Percentiles rank a stretch among this genome's conserved stretches.
These are phyloP conservation scores for Pneumocystis carinii DNA, from an alignment of 1,139 yeast genomes.

Conservation along the genomic window DNA sequence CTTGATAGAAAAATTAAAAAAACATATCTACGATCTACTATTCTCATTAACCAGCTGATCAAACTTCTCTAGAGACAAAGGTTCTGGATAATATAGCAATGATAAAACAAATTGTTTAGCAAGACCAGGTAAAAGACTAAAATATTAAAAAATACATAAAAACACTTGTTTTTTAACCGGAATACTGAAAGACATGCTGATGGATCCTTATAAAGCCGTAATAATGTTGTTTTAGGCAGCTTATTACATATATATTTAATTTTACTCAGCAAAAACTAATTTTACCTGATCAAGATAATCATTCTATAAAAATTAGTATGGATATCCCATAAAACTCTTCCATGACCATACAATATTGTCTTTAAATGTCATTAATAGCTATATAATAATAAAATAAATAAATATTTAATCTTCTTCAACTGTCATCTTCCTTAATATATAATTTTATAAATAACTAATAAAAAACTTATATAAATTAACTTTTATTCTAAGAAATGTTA, in stretches of 20 bases:
- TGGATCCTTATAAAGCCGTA: slow-evolving; percentile 62
- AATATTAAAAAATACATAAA: slow-evolving; percentile 18
- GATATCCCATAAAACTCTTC: not conserved
- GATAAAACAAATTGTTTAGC: slow-evolving; percentile 83
- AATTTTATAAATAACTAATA: not conserved
- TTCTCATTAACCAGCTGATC: slow-evolving; percentile 57
- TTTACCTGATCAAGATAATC: not conserved
- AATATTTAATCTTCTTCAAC: not conserved
- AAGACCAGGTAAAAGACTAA: slow-evolving; percentile 69
- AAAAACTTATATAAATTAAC: no score
- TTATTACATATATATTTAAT: slow-evolving; percentile 17
- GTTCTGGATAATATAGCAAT: slow-evolving; percentile 67
- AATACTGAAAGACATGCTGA: slow-evolving; percentile 80
- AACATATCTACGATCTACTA: slow-evolving; percentile 27
- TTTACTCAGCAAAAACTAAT: not conserved
- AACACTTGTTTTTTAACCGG: not conserved
- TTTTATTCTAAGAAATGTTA: no score
- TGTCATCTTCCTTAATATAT: not conserved
- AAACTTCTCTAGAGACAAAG: slow-evolving; percentile 50
- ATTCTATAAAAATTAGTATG: not conserved
- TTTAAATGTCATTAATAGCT: not conserved
- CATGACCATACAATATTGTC: not conserved
- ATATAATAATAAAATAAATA: not conserved
- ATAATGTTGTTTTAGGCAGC: slow-evolving; percentile 69
- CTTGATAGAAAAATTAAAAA: not conserved